A percentile compares a stretch with the other conserved stretches of the same genome.
phyloP scores from a whole-genome alignment of 257 asterid genomes.

The Solanum pinnatisectum region DNA sequence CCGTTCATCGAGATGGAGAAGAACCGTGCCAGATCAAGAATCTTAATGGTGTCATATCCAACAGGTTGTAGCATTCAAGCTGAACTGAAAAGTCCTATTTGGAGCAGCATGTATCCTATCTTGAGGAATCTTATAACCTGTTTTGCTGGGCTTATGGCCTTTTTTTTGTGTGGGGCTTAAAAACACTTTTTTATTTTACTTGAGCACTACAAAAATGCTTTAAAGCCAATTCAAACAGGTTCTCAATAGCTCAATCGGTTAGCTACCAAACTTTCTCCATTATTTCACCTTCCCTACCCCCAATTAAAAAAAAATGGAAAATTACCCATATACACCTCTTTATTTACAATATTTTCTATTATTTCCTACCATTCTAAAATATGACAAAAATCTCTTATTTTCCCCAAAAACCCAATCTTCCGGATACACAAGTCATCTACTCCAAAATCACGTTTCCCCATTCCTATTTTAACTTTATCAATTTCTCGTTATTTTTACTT shows the following conservation, averaged over 20 bases:
- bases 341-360: neutral
- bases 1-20: neutral
- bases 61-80: neutral
- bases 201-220: neutral
- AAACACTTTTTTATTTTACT: neutral
- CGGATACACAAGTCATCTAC: neutral
- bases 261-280: neutral
- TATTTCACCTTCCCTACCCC: neutral
- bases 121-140: neutral
- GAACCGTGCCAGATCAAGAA: neutral
- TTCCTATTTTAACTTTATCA: too few species aligned
- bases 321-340: neutral
- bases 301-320: neutral
- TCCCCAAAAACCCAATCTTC: neutral
- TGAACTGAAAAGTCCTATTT: neutral
- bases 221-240: neutral
- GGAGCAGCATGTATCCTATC: neutral
- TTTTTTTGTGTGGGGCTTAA: neutral
- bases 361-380: neutral
- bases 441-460: neutral
- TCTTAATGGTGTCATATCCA: neutral
- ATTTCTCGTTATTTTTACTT: too few species aligned
- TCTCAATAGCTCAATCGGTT: neutral
- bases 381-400: too few species aligned
- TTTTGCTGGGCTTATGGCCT: neutral